These are phyloP conservation scores for Arxiozyma slooffiae DNA, from an alignment of 1,139 yeast genomes.

Conservation along the genomic window DNA sequence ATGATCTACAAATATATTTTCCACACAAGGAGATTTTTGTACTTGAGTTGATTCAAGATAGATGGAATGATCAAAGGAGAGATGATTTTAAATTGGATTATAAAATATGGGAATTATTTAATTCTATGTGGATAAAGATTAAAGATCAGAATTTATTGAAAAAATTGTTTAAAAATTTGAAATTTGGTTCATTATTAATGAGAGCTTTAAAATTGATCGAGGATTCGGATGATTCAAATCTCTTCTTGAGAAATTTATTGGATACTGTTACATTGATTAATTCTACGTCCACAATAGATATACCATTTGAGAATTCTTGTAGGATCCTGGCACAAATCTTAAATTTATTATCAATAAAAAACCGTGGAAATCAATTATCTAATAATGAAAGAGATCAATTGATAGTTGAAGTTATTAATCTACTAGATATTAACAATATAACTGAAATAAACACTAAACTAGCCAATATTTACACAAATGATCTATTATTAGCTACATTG, in stretches of 20 bases:
- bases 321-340: conserved; percentile 17
- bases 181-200: conserved; percentile 28
- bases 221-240: neutral
- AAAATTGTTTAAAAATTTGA: conserved; percentile 35
- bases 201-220: conserved; percentile 13
- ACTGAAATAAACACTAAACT: conserved; percentile 12
- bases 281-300: conserved; percentile 19
- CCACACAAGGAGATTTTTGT: conserved; percentile 56
- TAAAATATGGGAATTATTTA: conserved; percentile 42
- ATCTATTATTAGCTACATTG: conserved; percentile 18
- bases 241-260: conserved; percentile 15
- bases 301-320: conserved; percentile 19
- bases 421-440: conserved; percentile 16
- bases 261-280: conserved; percentile 23
- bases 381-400: conserved; percentile 7
- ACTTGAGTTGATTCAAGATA: conserved; percentile 56
- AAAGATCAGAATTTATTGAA: conserved; percentile 17
- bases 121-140: conserved; percentile 34
- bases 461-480: conserved; percentile 15
- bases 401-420: conserved; percentile 14
- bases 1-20: conserved; percentile 39
- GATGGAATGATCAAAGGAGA: conserved; percentile 44
- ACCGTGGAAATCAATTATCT: neutral
- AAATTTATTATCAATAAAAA: conserved; percentile 3
- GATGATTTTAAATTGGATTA: conserved; percentile 36